Conservation (phyloP, 768 basidiomycete genomes). For the Suillus luteus region DNA sequence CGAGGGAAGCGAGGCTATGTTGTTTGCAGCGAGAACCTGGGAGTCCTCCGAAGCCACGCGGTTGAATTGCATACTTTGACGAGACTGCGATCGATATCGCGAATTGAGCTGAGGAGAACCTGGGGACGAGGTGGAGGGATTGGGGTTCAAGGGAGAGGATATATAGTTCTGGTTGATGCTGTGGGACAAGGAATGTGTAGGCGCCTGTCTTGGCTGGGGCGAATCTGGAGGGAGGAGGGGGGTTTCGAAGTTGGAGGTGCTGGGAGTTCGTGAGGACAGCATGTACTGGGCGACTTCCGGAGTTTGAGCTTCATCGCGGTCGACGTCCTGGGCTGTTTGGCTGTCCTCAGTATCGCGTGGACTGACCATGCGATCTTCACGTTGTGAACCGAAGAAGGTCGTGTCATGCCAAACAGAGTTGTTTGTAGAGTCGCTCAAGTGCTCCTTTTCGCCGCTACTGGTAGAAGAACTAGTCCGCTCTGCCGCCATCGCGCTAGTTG, state of each 20-base stretch:
- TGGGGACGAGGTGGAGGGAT: constrained; percentile 21
- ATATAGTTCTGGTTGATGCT: constrained; percentile 36
- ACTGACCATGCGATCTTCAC: constrained; percentile 2
- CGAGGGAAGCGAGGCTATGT: constrained; percentile 17
- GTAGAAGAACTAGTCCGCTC: not conserved
- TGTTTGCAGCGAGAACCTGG: constrained; percentile 40
- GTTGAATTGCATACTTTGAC: constrained; percentile 42
- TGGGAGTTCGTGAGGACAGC: constrained; percentile 24
- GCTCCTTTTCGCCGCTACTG: not conserved
- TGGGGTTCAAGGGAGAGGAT: constrained; percentile 57
- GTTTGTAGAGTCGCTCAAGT: not conserved
- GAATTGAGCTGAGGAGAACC: constrained; percentile 16
- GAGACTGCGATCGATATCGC: constrained; percentile 42
- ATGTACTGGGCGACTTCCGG: not conserved
- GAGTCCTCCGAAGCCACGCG: constrained; percentile 49
- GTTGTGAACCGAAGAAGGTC: not conserved
- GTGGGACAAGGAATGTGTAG: constrained; percentile 31
- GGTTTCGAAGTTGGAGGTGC: constrained; percentile 29
- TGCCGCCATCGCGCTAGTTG: not conserved
- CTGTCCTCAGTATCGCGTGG: not conserved
- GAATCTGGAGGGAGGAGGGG: constrained; percentile 30
- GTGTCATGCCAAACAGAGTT: constrained; percentile 2
- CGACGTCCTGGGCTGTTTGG: not conserved
- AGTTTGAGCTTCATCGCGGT: constrained; percentile 2
- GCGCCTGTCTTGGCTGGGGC: constrained; percentile 16